Percentiles rank a stretch among this genome's conserved stretches.
Evolutionary conservation across 768 basidiomycete species (phyloP).

Genomic region (Astraeus odoratus): DNA sequence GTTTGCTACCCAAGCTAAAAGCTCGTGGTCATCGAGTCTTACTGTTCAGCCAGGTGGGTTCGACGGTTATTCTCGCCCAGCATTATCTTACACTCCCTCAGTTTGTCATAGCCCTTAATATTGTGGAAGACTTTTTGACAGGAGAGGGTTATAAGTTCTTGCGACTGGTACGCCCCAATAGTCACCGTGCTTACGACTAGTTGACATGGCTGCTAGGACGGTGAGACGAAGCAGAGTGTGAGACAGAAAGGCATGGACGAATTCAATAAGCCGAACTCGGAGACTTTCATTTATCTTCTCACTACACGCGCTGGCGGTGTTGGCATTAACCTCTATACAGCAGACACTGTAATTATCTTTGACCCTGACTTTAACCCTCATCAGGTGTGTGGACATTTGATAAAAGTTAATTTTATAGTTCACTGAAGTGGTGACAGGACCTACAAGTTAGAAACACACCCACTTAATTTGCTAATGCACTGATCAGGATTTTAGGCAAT

Average conservation of each 20-base stretch:
- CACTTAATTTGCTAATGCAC: constrained; percentile 5
- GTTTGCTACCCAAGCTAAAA: constrained; percentile 75
- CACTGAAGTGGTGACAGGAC: constrained; percentile 44
- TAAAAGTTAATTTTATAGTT: constrained; percentile 3
- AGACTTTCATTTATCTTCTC: constrained; percentile 85
- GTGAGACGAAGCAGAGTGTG: constrained; percentile 75
- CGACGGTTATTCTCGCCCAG: neutral
- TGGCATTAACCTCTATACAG: constrained; percentile 86
- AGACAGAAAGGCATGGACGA: constrained; percentile 94
- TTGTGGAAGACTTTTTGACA: constrained; percentile 81
- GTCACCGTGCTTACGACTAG: constrained; percentile 2
- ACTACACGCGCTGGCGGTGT: constrained; percentile 93
- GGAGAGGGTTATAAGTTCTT: constrained; percentile 79
- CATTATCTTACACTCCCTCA: constrained; percentile 22
- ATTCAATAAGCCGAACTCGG: constrained; percentile 84
- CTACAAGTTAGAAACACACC: constrained; percentile 59
- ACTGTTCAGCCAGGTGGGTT: constrained; percentile 80
- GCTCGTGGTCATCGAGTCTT: constrained; percentile 83
- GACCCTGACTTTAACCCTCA: constrained; percentile 99
- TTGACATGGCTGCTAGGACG: constrained; percentile 52
- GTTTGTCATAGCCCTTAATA: constrained; percentile 84
- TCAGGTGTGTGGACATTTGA: constrained; percentile 44
- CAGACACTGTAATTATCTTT: constrained; percentile 89
- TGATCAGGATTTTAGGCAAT: constrained; percentile 58
- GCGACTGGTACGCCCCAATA: constrained; percentile 49